Conservation (phyloP, 257 asterid species). For the Solanum chiquidenum region DNA sequence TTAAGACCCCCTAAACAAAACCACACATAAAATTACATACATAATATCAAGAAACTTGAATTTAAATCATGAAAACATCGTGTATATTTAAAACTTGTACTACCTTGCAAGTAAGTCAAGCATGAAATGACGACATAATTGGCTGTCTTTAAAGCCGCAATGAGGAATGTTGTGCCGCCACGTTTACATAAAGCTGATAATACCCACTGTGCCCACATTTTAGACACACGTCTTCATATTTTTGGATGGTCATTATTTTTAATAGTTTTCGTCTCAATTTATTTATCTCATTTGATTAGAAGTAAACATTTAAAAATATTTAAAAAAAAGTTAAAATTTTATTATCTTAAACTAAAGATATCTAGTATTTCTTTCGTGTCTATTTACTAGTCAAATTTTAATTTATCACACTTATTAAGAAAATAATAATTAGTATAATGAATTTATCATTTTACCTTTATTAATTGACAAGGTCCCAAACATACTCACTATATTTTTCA, state of each 20-base stretch:
- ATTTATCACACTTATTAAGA: too few relatives aligned
- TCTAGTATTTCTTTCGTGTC: too few relatives aligned
- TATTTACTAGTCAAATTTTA: neutral
- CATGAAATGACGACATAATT: neutral
- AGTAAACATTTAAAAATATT: too few relatives aligned
- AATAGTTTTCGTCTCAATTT: too few relatives aligned
- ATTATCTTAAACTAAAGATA: too few relatives aligned
- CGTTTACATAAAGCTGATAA: neutral
- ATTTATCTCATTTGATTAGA: too few relatives aligned
- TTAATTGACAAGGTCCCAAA: too few relatives aligned
- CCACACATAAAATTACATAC: neutral
- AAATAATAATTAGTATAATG: too few relatives aligned
- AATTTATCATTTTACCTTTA: too few relatives aligned
- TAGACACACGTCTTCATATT: neutral
- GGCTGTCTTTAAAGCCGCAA: neutral
- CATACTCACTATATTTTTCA: neutral
- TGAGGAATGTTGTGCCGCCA: neutral
- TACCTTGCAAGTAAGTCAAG: neutral
- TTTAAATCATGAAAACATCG: neutral
- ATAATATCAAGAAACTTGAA: neutral
- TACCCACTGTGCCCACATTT: neutral
- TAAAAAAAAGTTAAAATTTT: too few relatives aligned
- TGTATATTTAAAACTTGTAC: neutral
- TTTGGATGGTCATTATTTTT: neutral
- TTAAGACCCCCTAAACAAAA: neutral